phyloP scores from a whole-genome alignment of 1,284 basidiomycete genomes.

The Puccinia novopanici region DNA sequence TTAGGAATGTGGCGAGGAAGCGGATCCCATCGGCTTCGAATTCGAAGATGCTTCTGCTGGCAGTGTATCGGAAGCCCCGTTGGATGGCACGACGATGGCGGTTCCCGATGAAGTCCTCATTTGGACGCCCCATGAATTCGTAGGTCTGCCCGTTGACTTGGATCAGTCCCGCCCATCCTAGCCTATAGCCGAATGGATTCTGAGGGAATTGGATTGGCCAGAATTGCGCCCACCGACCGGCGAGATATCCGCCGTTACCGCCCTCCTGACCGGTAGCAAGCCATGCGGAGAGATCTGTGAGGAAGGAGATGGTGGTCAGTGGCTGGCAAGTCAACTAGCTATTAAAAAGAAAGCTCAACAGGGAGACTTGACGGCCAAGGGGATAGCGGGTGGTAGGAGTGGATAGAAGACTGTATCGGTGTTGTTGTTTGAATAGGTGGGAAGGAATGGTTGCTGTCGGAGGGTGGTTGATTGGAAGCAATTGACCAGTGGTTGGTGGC shows the following conservation, averaged over 20 bases:
- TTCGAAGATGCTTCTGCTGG: constrained; percentile 57
- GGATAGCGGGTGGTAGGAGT: constrained; percentile 54
- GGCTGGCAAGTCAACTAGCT: background rate
- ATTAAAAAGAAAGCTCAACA: constrained; percentile 43
- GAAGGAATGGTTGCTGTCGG: background rate
- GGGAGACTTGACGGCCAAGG: constrained; percentile 54
- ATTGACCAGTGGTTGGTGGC: background rate
- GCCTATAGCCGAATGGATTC: constrained; percentile 29
- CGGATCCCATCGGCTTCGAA: constrained; percentile 56
- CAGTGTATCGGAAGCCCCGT: constrained; percentile 56
- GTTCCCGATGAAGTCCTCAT: constrained; percentile 31
- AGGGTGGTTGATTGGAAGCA: background rate
- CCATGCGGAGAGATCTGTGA: constrained; percentile 53
- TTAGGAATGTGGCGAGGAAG: constrained; percentile 58
- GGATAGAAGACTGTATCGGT: constrained; percentile 43
- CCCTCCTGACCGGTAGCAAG: constrained; percentile 52
- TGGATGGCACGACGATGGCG: constrained; percentile 55
- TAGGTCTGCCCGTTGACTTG: constrained; percentile 52
- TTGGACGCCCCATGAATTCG: constrained; percentile 53
- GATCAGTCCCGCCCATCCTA: constrained; percentile 54
- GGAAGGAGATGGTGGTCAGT: constrained; percentile 6
- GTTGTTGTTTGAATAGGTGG: too few relatives aligned
- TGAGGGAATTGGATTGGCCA: constrained; percentile 53
- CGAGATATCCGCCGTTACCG: constrained; percentile 51
- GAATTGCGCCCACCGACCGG: constrained; percentile 53